phyloP scores from a whole-genome alignment of 805 yeast species.

The Kluyveromyces lactis region DNA sequence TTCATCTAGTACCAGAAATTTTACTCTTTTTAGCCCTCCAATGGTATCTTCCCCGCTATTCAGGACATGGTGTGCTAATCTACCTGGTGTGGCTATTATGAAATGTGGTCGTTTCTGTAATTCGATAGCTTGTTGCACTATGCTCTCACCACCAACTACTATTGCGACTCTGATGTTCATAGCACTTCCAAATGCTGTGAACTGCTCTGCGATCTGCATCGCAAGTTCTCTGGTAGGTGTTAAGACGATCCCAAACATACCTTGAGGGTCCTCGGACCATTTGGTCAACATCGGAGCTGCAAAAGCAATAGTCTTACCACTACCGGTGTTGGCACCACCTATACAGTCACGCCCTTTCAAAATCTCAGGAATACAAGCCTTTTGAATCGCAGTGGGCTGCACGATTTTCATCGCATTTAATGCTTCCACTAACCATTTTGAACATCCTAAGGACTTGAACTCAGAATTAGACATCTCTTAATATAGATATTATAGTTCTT shows the following conservation, averaged over 20 bases:
- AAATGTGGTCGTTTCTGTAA: conserved; percentile 84
- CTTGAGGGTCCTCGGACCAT: conserved; percentile 94
- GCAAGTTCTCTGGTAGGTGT: conserved; percentile 96
- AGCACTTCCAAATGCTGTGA: conserved; percentile 81
- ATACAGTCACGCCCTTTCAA: conserved; percentile 77
- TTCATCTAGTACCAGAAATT: conserved; percentile 85
- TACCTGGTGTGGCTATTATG: conserved; percentile 94
- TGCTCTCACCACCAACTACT: conserved; percentile 92
- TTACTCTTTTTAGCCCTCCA: conserved; percentile 67
- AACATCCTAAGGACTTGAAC: conserved; percentile 62
- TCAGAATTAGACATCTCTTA: conserved; percentile 1
- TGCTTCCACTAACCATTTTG: conserved; percentile 82
- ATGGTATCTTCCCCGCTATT: conserved; percentile 85
- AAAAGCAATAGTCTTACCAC: conserved; percentile 96
- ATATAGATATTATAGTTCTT: too few relatives aligned
- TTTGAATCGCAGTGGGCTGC: conserved; percentile 80
- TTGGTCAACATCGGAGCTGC: conserved; percentile 93
- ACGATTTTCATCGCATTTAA: conserved; percentile 72
- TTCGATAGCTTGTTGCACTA: conserved; percentile 78
- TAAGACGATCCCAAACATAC: conserved; percentile 78
- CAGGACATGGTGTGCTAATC: conserved; percentile 85
- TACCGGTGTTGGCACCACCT: conserved; percentile 97
- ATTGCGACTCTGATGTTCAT: conserved; percentile 80
- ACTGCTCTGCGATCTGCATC: conserved; percentile 93
- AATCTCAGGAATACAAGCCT: conserved; percentile 81